These are phyloP conservation scores for Trebouxia sp. DNA, from an alignment of 139 green algal species.

Conservation along the genomic window DNA sequence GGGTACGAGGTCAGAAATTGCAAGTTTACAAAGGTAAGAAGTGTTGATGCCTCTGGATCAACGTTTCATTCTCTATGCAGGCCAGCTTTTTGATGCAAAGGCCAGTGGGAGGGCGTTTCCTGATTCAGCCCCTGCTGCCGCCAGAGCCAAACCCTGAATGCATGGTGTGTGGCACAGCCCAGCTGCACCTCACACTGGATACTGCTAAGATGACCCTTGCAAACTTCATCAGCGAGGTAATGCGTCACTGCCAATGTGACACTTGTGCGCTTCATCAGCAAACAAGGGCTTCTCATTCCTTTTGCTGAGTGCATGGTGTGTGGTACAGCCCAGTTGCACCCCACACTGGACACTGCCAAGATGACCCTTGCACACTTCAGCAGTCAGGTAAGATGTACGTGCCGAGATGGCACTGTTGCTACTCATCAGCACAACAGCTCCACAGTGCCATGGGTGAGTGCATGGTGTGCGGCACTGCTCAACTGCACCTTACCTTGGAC, in stretches of 20 bases:
- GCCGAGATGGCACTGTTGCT: background rate
- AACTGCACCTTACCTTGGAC: conserved; percentile 62
- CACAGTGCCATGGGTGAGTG: no score
- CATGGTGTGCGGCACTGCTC: conserved; percentile 75
- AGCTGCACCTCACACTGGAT: conserved; percentile 62
- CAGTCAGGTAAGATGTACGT: conserved; percentile 38
- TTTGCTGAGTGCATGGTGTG: conserved; percentile 83
- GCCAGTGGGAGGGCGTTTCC: conserved; percentile 30
- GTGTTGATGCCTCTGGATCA: no score
- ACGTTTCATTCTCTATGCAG: no score
- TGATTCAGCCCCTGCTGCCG: conserved; percentile 39
- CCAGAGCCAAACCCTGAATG: conserved; percentile 62
- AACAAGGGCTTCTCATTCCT: no score
- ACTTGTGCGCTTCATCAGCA: no score
- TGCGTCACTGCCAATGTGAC: background rate
- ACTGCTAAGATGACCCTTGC: conserved; percentile 58
- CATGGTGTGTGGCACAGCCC: conserved; percentile 77
- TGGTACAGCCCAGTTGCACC: conserved; percentile 59
- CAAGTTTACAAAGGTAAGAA: no score
- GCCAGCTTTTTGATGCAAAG: conserved; percentile 59
- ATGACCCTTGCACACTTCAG: conserved; percentile 68
- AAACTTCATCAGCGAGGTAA: conserved; percentile 62
- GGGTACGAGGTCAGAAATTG: no score
- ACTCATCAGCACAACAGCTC: no score
- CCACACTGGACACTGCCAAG: conserved; percentile 58